phyloP scores from a whole-genome alignment of 331 rosid genomes.

The Ulmus americana region DNA sequence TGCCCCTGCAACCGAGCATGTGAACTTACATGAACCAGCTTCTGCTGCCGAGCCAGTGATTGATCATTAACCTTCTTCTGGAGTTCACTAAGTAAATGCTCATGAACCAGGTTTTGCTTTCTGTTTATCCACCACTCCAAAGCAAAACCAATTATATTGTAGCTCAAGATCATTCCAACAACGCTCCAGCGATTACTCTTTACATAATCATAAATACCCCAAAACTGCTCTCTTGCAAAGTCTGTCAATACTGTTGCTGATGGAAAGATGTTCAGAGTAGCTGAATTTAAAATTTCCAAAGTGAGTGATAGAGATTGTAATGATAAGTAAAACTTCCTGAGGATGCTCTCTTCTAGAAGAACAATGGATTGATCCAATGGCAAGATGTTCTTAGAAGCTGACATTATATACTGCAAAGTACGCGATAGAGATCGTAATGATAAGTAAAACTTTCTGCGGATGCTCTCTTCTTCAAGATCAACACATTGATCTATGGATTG shows the following conservation, averaged over 20 bases:
- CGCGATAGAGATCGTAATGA: slow-evolving; percentile 23
- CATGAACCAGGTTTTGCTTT: slow-evolving; percentile 33
- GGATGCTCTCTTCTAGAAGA: slow-evolving; percentile 39
- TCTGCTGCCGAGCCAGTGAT: slow-evolving; percentile 18
- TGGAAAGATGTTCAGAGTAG: slow-evolving; percentile 29
- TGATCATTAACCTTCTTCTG: slow-evolving; percentile 20
- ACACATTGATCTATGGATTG: slow-evolving; percentile 57
- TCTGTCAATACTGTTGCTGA: slow-evolving; percentile 21
- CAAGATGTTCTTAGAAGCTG: slow-evolving; percentile 8
- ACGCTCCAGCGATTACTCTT: slow-evolving; percentile 47
- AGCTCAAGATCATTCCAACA: slow-evolving; percentile 45
- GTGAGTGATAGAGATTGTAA: slow-evolving; percentile 18
- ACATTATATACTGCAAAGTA: slow-evolving; percentile 24
- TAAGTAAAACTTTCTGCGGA: slow-evolving; percentile 27
- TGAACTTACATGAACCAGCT: slow-evolving; percentile 10
- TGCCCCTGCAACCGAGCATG: slow-evolving; percentile 19
- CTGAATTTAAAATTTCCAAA: slow-evolving; percentile 22
- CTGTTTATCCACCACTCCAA: slow-evolving; percentile 35
- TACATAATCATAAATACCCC: slow-evolving; percentile 28
- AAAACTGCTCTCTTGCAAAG: slow-evolving; percentile 27
- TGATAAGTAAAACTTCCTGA: slow-evolving; percentile 31
- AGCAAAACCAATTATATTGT: slow-evolving; percentile 35
- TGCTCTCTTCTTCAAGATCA: slow-evolving; percentile 41
- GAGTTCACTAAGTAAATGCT: slow-evolving; percentile 28
- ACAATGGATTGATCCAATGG: slow-evolving; percentile 43